Evolutionary conservation across 2,329 filamentous ascomycete species (phyloP).

Genomic region (Claviceps arundinis): DNA sequence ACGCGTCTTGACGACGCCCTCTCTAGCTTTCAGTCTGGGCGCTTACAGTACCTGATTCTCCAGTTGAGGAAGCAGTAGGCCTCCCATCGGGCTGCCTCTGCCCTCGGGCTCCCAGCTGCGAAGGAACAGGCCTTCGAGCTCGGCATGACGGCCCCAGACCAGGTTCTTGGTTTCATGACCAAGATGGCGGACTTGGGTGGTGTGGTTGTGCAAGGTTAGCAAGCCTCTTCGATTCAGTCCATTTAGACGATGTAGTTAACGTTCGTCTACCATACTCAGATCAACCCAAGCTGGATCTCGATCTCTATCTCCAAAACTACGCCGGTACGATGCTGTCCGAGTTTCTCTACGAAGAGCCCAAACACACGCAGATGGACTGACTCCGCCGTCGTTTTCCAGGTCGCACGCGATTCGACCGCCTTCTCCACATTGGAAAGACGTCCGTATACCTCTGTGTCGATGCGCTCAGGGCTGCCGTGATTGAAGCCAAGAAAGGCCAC

Average conservation of each 20-base stretch:
- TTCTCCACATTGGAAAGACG: constrained; percentile 66
- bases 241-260: background rate
- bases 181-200: constrained; percentile 32
- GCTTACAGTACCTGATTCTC: background rate
- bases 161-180: constrained; percentile 30
- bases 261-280: constrained; percentile 32
- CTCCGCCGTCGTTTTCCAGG: constrained; percentile 33
- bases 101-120: background rate
- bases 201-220: constrained; percentile 34
- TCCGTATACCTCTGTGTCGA: constrained; percentile 67
- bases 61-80: background rate
- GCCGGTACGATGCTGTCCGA: constrained; percentile 39
- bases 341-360: background rate
- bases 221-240: background rate
- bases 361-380: background rate
- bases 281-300: constrained; percentile 77
- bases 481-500: constrained; percentile 61
- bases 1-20: background rate
- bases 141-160: constrained; percentile 23
- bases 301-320: constrained; percentile 85
- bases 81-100: background rate
- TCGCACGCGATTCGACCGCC: constrained; percentile 65
- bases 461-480: constrained; percentile 64
- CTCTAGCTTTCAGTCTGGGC: background rate
- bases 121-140: background rate